These are phyloP conservation scores for Colletotrichum musae DNA, from an alignment of 2,329 filamentous ascomycete genomes.

Conservation along the genomic window DNA sequence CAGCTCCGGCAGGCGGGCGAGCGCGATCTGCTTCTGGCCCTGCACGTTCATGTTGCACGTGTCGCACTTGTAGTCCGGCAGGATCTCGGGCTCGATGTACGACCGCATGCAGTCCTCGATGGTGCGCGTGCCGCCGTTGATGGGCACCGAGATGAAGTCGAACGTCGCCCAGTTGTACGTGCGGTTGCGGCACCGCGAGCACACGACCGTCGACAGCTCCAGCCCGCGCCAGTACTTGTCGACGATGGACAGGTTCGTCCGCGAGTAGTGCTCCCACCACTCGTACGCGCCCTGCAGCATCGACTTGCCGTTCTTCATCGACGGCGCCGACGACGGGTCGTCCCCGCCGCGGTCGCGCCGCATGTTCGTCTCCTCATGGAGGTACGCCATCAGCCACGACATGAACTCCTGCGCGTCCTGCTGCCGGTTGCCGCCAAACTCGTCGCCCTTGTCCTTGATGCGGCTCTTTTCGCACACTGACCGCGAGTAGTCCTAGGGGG, in stretches of 20 bases:
- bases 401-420: constrained; percentile 96
- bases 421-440: constrained; percentile 82
- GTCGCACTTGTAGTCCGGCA: constrained; percentile 81
- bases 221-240: constrained; percentile 86
- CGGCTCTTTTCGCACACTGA: constrained; percentile 38
- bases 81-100: constrained; percentile 77
- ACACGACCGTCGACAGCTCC: constrained; percentile 79
- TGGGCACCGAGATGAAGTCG: constrained; percentile 68
- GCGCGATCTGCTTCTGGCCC: constrained; percentile 78
- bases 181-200: constrained; percentile 70
- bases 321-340: constrained; percentile 46
- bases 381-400: constrained; percentile 82
- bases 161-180: constrained; percentile 60
- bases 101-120: constrained; percentile 77
- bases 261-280: constrained; percentile 81
- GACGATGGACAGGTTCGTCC: constrained; percentile 81
- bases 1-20: constrained; percentile 84
- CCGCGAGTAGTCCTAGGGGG: constrained; percentile 66
- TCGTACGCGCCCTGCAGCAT: constrained; percentile 73
- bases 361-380: constrained; percentile 88
- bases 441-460: constrained; percentile 49
- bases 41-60: constrained; percentile 78
- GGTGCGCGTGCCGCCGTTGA: constrained; percentile 52
- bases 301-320: constrained; percentile 49
- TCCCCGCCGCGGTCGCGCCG: constrained; percentile 51